A percentile compares a stretch with the other conserved stretches of the same genome.
phyloP scores from a whole-genome alignment of 805 yeast species.

The Candida nonsorbophila region DNA sequence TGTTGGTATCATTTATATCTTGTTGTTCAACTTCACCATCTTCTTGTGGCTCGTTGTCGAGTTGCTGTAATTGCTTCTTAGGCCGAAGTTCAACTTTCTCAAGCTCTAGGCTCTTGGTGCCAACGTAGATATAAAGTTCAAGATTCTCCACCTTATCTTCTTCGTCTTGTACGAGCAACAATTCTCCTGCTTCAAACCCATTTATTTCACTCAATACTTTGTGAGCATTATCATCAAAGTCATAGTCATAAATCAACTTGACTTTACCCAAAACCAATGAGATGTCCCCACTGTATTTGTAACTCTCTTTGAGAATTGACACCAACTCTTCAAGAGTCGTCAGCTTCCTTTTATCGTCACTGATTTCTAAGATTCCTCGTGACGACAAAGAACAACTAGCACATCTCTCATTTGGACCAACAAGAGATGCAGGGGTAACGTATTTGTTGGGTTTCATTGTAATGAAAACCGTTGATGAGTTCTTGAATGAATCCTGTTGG shows the following conservation, averaged over 20 bases:
- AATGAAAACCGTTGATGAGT: constrained; percentile 30
- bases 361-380: constrained; percentile 44
- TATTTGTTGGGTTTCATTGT: constrained; percentile 53
- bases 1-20: too few relatives aligned
- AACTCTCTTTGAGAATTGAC: constrained; percentile 40
- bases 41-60: constrained; percentile 2
- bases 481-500: constrained; percentile 1
- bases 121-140: constrained; percentile 49
- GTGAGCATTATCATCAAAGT: constrained; percentile 68
- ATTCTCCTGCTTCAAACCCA: constrained; percentile 56
- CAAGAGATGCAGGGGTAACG: constrained; percentile 57
- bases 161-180: constrained; percentile 74
- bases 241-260: constrained; percentile 65
- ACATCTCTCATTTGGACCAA: constrained; percentile 66
- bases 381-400: constrained; percentile 54
- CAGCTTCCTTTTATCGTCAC: constrained; percentile 16
- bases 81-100: constrained; percentile 7
- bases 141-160: constrained; percentile 59
- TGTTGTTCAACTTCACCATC: not conserved
- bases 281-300: constrained; percentile 47
- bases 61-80: constrained; percentile 7
- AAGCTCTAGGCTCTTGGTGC: constrained; percentile 3
- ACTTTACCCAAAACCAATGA: constrained; percentile 55
- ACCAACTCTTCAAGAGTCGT: constrained; percentile 47
- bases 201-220: constrained; percentile 42